Evolutionary conservation across 2,329 filamentous ascomycete species (phyloP).

Genomic region (Stagonosporopsis chrysanthemi): DNA sequence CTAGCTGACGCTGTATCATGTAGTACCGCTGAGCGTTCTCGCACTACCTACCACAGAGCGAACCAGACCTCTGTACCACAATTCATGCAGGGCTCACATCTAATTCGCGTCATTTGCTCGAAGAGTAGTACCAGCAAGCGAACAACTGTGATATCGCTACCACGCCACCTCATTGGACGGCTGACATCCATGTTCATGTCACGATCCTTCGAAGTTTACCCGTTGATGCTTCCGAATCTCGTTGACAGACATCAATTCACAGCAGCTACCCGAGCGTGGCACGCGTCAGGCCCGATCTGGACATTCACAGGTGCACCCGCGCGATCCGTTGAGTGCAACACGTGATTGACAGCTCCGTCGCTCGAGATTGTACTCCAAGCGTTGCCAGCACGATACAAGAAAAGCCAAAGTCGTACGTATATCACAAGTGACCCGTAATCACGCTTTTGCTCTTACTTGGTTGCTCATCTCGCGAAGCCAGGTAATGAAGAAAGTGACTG

Average conservation of each 20-base stretch:
- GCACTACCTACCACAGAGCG: constrained; percentile 9
- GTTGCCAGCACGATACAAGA: neutral
- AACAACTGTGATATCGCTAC: neutral
- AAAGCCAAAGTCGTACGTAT: neutral
- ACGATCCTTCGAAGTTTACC: neutral
- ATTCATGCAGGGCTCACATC: neutral
- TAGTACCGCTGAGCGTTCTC: constrained; percentile 8
- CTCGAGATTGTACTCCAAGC: neutral
- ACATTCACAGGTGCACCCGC: neutral
- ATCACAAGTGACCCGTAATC: neutral
- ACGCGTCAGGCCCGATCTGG: neutral
- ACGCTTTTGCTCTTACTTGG: neutral
- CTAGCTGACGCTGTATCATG: neutral
- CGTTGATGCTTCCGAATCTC: neutral
- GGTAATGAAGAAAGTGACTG: neutral
- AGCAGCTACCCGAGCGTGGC: neutral
- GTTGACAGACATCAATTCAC: neutral
- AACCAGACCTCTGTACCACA: constrained; percentile 3
- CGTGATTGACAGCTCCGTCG: constrained; percentile 20
- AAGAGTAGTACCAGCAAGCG: neutral
- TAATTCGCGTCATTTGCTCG: neutral
- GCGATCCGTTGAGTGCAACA: constrained; percentile 4
- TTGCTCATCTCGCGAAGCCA: neutral
- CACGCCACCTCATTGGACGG: neutral
- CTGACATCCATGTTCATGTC: neutral